Evolutionary conservation across 2,329 filamentous ascomycete genomes (phyloP).

Genomic region (Monilinia aucupariae): DNA sequence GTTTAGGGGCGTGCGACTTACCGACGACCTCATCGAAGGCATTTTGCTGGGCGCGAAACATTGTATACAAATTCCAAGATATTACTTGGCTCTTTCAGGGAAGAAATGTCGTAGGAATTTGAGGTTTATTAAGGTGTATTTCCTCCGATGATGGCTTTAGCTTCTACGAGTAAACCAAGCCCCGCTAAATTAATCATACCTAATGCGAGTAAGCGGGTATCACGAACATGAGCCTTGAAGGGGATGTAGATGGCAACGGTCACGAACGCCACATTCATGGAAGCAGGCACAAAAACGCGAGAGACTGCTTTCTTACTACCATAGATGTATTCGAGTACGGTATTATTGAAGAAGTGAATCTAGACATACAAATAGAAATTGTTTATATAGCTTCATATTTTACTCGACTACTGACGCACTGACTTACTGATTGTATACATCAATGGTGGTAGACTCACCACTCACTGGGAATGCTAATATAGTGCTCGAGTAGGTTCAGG

Average conservation of each 20-base stretch:
- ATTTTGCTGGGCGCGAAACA: conserved; percentile 61
- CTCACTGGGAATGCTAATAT: no score
- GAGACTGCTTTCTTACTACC: no score
- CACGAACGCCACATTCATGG: not conserved
- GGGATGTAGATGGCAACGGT: no score
- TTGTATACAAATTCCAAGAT: conserved; percentile 29
- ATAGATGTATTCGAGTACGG: no score
- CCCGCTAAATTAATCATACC: conserved; percentile 1
- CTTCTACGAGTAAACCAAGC: conserved; percentile 1
- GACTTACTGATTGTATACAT: no score
- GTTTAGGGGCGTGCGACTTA: conserved; percentile 38
- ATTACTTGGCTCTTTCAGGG: not conserved
- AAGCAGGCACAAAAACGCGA: no score
- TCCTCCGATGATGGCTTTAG: not conserved
- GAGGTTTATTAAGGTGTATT: not conserved
- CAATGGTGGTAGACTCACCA: no score
- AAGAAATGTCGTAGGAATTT: not conserved
- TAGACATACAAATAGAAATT: not conserved
- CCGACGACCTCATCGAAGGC: conserved; percentile 66
- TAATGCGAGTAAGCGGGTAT: not conserved
- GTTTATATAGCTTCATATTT: no score
- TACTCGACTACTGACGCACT: no score
- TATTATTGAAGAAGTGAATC: not conserved
- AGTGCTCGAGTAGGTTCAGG: no score
- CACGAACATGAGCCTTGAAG: not conserved